These are phyloP conservation scores for Lepidium africanum DNA, from an alignment of 345 rosid species.

Conservation along the genomic window DNA sequence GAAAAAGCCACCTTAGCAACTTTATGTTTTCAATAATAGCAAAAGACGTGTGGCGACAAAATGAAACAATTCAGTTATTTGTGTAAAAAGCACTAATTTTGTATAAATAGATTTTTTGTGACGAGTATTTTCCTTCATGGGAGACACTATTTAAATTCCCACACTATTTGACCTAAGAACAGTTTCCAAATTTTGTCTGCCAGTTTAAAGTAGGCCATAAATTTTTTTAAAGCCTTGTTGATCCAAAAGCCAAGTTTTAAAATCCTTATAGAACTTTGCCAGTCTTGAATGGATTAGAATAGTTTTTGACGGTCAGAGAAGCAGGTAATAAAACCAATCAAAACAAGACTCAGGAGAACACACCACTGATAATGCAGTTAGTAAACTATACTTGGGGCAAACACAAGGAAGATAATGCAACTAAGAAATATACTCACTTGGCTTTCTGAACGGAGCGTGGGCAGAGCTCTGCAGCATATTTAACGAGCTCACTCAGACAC, in stretches of 20 bases:
- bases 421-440: slow-evolving; percentile 50
- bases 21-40: not conserved
- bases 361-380: not conserved
- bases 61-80: not conserved
- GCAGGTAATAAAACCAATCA: not conserved
- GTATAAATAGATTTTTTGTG: not conserved
- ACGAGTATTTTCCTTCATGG: not conserved
- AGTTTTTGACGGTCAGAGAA: not conserved
- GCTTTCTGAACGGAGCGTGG: slow-evolving; percentile 91
- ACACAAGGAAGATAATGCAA: slow-evolving; percentile 5
- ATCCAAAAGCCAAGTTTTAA: not conserved
- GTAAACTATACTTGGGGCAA: not conserved
- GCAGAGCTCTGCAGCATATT: slow-evolving; percentile 93
- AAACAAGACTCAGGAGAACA: slow-evolving; percentile 1
- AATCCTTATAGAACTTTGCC: slow-evolving; percentile 1
- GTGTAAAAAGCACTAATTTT: not conserved
- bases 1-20: slow-evolving; percentile 11
- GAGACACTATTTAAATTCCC: not conserved
- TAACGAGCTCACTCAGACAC: slow-evolving; percentile 90
- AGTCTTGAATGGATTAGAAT: not conserved
- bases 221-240: not conserved
- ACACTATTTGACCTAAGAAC: not conserved
- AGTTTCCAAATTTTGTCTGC: not conserved
- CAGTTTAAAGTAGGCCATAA: not conserved
- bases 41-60: not conserved